A percentile compares a stretch with the other conserved stretches of the same genome.
Evolutionary conservation across 345 rosid genomes (phyloP).

Genomic region (Sapria himalayana): DNA sequence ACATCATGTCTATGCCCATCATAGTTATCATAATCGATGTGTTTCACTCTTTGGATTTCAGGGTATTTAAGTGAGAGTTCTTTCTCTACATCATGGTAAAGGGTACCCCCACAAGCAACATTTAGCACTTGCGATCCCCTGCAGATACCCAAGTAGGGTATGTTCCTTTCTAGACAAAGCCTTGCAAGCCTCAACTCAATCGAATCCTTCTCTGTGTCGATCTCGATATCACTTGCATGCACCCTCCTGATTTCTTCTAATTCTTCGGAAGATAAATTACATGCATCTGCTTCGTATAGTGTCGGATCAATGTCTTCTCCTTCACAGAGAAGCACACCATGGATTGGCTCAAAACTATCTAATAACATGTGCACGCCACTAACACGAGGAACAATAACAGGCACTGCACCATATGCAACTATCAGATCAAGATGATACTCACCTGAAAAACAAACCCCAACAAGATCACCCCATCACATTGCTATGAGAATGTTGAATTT

Average conservation of each 20-base stretch:
- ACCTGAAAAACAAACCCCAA: slow-evolving; percentile 28
- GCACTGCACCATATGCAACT: slow-evolving; percentile 60
- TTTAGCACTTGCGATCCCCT: slow-evolving; percentile 69
- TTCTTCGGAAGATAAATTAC: slow-evolving; percentile 36
- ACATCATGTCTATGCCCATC: slow-evolving; percentile 62
- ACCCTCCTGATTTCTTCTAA: slow-evolving; percentile 44
- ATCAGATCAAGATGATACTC: slow-evolving; percentile 87
- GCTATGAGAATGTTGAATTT: no score
- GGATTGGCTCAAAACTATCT: slow-evolving; percentile 78
- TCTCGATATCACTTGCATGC: slow-evolving; percentile 49
- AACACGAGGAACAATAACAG: slow-evolving; percentile 66
- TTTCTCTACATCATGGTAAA: slow-evolving; percentile 46
- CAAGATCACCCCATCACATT: no score
- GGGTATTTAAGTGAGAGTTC: slow-evolving; percentile 22
- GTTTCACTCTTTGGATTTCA: slow-evolving; percentile 16
- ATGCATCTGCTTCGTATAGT: slow-evolving; percentile 26
- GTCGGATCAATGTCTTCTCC: slow-evolving; percentile 90
- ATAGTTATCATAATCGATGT: slow-evolving; percentile 55
- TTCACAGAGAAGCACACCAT: slow-evolving; percentile 82
- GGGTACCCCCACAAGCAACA: slow-evolving; percentile 73
- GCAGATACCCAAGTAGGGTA: slow-evolving; percentile 74
- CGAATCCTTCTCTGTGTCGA: slow-evolving; percentile 62
- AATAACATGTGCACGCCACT: slow-evolving; percentile 50
- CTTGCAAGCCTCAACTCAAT: slow-evolving; percentile 56
- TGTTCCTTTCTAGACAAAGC: slow-evolving; percentile 63